Conservation (phyloP, 805 yeast genomes). For the Pichia rugopelliculosa region DNA sequence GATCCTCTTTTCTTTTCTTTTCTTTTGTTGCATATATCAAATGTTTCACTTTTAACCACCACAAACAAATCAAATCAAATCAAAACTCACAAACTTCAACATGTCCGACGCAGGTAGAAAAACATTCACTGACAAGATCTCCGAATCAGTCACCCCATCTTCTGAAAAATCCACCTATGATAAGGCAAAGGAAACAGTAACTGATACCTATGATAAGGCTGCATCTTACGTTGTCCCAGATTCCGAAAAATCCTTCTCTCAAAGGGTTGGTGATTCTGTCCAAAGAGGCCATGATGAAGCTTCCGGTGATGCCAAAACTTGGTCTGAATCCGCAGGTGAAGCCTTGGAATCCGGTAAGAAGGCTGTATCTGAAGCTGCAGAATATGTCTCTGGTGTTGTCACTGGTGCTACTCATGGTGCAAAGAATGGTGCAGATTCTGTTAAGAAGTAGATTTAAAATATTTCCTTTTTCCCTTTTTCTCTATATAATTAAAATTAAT, state of each 20-base stretch:
- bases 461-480: too few species aligned
- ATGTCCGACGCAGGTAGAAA: conserved; percentile 53
- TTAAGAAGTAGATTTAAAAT: conserved; percentile 17
- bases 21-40: background rate
- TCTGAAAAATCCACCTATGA: conserved; percentile 57
- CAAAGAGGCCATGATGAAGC: conserved; percentile 35
- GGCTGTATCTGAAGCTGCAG: conserved; percentile 41
- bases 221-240: conserved; percentile 60
- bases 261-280: conserved; percentile 43
- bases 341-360: conserved; percentile 43
- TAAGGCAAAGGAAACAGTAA: conserved; percentile 64
- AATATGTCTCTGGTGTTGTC: conserved; percentile 53
- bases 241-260: conserved; percentile 57
- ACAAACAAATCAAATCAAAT: background rate
- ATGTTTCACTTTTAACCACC: too few species aligned
- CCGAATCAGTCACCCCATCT: conserved; percentile 69
- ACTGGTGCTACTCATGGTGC: conserved; percentile 45
- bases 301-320: conserved; percentile 31
- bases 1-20: background rate
- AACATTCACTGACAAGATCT: conserved; percentile 56
- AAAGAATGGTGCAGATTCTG: conserved; percentile 14
- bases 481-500: too few species aligned
- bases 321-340: conserved; percentile 38
- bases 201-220: conserved; percentile 58
- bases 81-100: conserved; percentile 1